Conservation (phyloP, 805 yeast genomes). For the Hanseniaspora vineae region DNA sequence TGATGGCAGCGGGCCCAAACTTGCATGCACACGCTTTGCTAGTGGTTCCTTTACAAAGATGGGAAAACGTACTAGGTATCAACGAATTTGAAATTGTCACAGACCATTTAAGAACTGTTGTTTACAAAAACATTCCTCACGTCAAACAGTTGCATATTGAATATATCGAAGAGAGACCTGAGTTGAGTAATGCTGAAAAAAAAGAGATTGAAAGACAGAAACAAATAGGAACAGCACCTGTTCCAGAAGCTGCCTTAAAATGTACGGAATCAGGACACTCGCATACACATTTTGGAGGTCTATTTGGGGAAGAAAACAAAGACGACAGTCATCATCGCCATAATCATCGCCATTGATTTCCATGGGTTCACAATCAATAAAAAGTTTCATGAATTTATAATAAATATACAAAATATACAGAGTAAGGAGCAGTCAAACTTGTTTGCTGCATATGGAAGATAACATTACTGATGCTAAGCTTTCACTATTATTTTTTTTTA, state of each 20-base stretch:
- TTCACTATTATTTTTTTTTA: background rate
- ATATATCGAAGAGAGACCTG: background rate
- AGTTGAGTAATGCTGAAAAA: background rate
- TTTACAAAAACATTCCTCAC: background rate
- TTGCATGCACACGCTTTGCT: conserved; percentile 25
- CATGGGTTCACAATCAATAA: background rate
- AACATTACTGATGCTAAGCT: too few relatives aligned
- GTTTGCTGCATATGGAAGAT: too few relatives aligned
- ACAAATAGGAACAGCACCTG: background rate
- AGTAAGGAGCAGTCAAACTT: too few relatives aligned
- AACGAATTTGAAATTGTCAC: conserved; percentile 31
- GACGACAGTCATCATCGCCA: background rate
- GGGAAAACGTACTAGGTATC: conserved; percentile 31
- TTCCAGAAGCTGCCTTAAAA: background rate
- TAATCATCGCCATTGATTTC: background rate
- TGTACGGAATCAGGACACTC: background rate
- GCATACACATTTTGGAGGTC: background rate
- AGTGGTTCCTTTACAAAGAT: conserved; percentile 31
- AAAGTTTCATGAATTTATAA: too few relatives aligned
- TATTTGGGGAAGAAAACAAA: too few relatives aligned
- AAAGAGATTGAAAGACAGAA: background rate
- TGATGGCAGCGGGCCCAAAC: conserved; percentile 49
- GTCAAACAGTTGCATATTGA: background rate
- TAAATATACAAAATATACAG: too few relatives aligned
- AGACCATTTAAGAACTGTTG: conserved; percentile 14